A percentile compares a stretch with the other conserved stretches of the same genome.
Conservation (phyloP, 2,329 filamentous ascomycete species). For the Fusarium agapanthi region DNA sequence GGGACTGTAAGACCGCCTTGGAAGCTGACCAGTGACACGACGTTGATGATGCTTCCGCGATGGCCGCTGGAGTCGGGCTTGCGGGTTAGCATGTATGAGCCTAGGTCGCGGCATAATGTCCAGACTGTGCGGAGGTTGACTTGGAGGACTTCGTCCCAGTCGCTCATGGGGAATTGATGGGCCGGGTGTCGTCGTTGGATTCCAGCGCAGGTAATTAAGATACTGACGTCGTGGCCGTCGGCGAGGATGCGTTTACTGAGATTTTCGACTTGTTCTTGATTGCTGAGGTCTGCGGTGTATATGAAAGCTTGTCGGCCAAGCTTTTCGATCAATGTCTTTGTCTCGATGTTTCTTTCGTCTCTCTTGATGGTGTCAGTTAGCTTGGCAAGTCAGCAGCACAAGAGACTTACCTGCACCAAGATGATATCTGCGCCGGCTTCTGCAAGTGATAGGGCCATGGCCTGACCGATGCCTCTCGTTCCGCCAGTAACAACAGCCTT, state of each 20-base stretch:
- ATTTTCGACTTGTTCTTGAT: conserved; percentile 63
- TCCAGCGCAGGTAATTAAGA: conserved; percentile 86
- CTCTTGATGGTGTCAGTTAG: conserved; percentile 39
- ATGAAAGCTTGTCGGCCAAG: conserved; percentile 73
- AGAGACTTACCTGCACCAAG: conserved; percentile 58
- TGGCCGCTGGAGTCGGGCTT: conserved; percentile 59
- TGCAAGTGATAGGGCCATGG: conserved; percentile 65
- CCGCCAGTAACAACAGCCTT: conserved; percentile 66
- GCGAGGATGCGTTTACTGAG: conserved; percentile 66
- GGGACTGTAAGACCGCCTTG: conserved; percentile 89
- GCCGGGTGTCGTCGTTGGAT: conserved; percentile 83
- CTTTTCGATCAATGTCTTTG: conserved; percentile 67
- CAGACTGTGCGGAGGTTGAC: conserved; percentile 88
- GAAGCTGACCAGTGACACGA: conserved; percentile 81
- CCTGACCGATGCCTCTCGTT: conserved; percentile 65
- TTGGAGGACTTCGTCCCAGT: conserved; percentile 81
- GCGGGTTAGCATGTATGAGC: conserved; percentile 77
- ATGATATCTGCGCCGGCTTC: conserved; percentile 68
- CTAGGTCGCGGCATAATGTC: conserved; percentile 77
- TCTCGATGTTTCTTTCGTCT: conserved; percentile 55
- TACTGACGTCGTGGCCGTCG: conserved; percentile 72
- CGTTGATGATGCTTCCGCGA: conserved; percentile 81
- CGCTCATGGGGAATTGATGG: conserved; percentile 76
- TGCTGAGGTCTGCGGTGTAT: conserved; percentile 75
- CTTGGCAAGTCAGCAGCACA: background rate